phyloP scores from a whole-genome alignment of 1,284 basidiomycete species.

The Apiotrichum veenhuisii region DNA sequence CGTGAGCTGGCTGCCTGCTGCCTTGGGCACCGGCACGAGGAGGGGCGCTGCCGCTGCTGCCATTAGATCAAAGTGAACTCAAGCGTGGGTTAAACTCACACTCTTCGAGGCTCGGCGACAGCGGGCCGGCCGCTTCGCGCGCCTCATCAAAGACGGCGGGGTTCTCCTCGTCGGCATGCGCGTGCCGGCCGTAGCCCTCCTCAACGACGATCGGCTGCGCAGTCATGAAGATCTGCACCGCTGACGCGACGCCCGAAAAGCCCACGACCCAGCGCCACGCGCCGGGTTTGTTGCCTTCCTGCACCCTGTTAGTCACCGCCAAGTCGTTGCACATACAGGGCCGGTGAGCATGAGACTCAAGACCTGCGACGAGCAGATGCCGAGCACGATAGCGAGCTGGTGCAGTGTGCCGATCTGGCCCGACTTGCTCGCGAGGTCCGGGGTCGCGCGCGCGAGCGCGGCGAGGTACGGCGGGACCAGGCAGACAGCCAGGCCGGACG shows the following conservation, averaged over 20 bases:
- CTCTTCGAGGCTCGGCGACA: background rate
- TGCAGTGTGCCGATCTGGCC: constrained; percentile 67
- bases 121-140: background rate
- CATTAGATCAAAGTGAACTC: background rate
- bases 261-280: constrained; percentile 71
- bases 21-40: constrained; percentile 9
- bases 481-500: constrained; percentile 77
- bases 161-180: constrained; percentile 5
- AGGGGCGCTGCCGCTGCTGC: constrained; percentile 30
- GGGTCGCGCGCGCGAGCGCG: constrained; percentile 65
- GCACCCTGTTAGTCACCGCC: background rate
- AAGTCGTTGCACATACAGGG: constrained; percentile 52
- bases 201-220: constrained; percentile 1
- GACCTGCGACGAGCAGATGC: constrained; percentile 72
- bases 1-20: constrained; percentile 49
- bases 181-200: background rate
- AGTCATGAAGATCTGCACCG: constrained; percentile 57
- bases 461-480: constrained; percentile 81
- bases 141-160: background rate
- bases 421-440: constrained; percentile 23
- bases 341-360: constrained; percentile 43
- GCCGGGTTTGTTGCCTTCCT: constrained; percentile 42
- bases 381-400: constrained; percentile 79
- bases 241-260: constrained; percentile 60
- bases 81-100: background rate